Base-by-base conservation (phyloP, 352 stramenopile genomes). In the Peronospora belbahrii region DNA sequence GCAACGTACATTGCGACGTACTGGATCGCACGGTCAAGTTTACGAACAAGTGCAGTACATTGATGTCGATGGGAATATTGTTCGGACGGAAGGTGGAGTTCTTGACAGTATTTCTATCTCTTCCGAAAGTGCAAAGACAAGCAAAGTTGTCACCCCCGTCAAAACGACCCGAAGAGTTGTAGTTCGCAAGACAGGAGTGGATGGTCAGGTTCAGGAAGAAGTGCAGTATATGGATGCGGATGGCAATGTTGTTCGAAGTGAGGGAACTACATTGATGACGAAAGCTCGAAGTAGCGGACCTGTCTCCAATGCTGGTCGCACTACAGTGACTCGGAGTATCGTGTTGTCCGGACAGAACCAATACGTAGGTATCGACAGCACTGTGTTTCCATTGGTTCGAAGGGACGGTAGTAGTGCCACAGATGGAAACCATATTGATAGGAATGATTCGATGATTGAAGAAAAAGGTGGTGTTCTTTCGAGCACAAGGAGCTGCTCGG, bases 31-130 rank as follows among this genome's bases (percentile, higher is more conserved):
- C 13, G 51, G 56, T 2, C 33, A 54, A 33, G 41, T 59, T 8
- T 22, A 49, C 19, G 47, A 62, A 37, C 14, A 59, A 46, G 47
- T 62, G 6, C 41, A 66, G 36, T 67, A 56, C 18, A 30, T 72
- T 9, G 49, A 58, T 14, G 42, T 32, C 13, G 47, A 59, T 24
- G 49, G 45, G 22, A 61, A 62, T 19, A 24, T 65, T 18, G 52
- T 65, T 18, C 13, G 31, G 18, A 46, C 48, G 18, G 42, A 65
- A 51, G 47, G 52, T 17, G 34, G 22, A n/a, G 46, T 55, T 18
- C n/a, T 19, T 44, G 39, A 38, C 0, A 43, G 27, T 48, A 3
- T 28, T 19, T 50, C 38, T 2, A 58, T 23, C n/a, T 48, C 39
- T 18, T 38, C 51, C 4, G 23, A 34, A 23, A 42, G 34, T 15